Conservation (phyloP, 768 basidiomycete genomes). For the Pisolithus tinctorius region DNA sequence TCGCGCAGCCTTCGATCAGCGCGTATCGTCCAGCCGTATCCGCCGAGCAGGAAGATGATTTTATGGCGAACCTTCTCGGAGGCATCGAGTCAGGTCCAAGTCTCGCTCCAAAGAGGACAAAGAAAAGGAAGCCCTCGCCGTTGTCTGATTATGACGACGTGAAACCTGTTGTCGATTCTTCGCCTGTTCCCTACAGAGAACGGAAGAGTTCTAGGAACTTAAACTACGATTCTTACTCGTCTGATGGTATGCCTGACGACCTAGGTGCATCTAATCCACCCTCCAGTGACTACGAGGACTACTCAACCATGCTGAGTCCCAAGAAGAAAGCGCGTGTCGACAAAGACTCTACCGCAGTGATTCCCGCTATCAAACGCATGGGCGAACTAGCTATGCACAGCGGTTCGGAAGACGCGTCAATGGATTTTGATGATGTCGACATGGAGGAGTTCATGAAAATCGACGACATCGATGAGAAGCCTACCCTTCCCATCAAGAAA, state of each 20-base stretch:
- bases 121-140: conserved; percentile 66
- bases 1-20: conserved; percentile 54
- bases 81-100: conserved; percentile 52
- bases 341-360: conserved; percentile 36
- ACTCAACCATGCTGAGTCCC: conserved; percentile 47
- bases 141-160: conserved; percentile 31
- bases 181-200: conserved; percentile 34
- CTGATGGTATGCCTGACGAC: conserved; percentile 25
- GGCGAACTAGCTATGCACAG: conserved; percentile 54
- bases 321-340: conserved; percentile 52
- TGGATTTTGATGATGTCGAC: conserved; percentile 43
- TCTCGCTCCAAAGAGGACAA: conserved; percentile 31
- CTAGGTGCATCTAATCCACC: conserved; percentile 17
- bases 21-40: conserved; percentile 76
- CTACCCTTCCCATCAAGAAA: conserved; percentile 28
- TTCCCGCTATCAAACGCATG: conserved; percentile 53
- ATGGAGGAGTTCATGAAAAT: conserved; percentile 46
- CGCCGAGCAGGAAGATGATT: conserved; percentile 78
- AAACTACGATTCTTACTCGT: conserved; percentile 32
- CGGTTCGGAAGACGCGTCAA: conserved; percentile 38
- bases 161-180: conserved; percentile 27
- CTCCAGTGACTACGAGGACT: conserved; percentile 52
- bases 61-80: conserved; percentile 79
- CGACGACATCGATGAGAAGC: conserved; percentile 45
- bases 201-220: conserved; percentile 22